Percentiles rank a stretch among this genome's conserved stretches.
These are phyloP conservation scores for Serendipita vermifera DNA, from an alignment of 768 basidiomycete species.

Conservation along the genomic window DNA sequence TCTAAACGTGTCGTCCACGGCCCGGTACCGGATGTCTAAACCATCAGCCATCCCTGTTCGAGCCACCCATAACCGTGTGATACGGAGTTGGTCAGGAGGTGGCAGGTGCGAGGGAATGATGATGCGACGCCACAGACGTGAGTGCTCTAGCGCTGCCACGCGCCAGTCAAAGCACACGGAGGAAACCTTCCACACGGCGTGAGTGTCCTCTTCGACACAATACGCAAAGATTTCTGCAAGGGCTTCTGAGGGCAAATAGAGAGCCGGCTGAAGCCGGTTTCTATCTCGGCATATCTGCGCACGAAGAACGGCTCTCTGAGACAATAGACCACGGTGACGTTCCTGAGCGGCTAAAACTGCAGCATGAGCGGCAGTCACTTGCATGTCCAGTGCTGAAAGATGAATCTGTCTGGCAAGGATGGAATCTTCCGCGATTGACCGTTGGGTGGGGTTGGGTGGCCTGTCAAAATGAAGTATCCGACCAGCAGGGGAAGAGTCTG, in stretches of 20 bases:
- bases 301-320: slow-evolving; percentile 3
- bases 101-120: slow-evolving; percentile 3
- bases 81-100: background rate
- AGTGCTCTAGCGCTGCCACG: background rate
- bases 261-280: slow-evolving; percentile 5
- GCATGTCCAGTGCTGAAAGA: slow-evolving; percentile 5
- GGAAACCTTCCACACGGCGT: slow-evolving; percentile 6
- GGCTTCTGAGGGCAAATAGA: background rate
- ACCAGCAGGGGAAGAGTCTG: background rate
- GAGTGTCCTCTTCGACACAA: background rate
- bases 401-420: slow-evolving; percentile 3
- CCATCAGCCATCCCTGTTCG: background rate
- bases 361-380: slow-evolving; percentile 3
- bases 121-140: slow-evolving; percentile 5
- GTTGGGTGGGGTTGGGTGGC: background rate
- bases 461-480: slow-evolving; percentile 7
- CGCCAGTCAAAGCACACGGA: slow-evolving; percentile 3
- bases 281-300: slow-evolving; percentile 8
- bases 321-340: background rate
- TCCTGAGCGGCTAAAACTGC: background rate
- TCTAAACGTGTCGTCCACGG: slow-evolving; percentile 1
- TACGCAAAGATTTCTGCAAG: slow-evolving; percentile 6
- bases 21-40: slow-evolving; percentile 4
- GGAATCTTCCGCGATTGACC: background rate
- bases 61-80: slow-evolving; percentile 5